phyloP scores from a whole-genome alignment of 176 grass and related monocot species.

The Eragrostis curvula region DNA sequence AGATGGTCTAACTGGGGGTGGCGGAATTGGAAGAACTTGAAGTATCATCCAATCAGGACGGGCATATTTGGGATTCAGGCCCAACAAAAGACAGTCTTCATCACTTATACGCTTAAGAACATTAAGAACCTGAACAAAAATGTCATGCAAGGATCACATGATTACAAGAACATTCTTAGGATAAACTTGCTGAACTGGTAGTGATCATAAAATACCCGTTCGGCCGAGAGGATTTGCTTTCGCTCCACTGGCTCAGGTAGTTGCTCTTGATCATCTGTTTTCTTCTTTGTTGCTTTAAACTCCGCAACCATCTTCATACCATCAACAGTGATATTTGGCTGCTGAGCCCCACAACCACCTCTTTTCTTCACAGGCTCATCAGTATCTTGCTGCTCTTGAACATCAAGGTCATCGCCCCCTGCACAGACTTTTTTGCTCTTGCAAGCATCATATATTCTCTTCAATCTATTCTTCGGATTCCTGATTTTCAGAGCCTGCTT shows the following conservation, averaged over 20 bases:
- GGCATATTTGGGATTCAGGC: constrained; percentile 87
- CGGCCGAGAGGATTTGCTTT: constrained; percentile 93
- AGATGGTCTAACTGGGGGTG: constrained; percentile 97
- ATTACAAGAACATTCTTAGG: constrained; percentile 27
- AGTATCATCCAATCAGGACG: constrained; percentile 99
- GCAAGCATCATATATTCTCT: constrained; percentile 98
- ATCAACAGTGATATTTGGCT: constrained; percentile 98
- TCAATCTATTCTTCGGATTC: constrained; percentile 89
- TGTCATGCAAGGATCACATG: constrained; percentile 18
- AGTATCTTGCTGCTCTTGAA: constrained; percentile 76
- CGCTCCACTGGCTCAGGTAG: constrained; percentile 92
- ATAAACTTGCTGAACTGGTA: constrained; percentile 6
- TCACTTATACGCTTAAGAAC: constrained; percentile 98
- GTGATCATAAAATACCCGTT: constrained; percentile 62
- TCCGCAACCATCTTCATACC: constrained; percentile 99
- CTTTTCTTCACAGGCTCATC: constrained; percentile 86
- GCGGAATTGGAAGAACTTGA: constrained; percentile 97
- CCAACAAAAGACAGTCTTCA: constrained; percentile 90
- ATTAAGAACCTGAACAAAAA: constrained; percentile 74
- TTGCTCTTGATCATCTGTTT: constrained; percentile 89
- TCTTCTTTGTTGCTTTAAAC: constrained; percentile 93
- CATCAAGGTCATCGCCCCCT: constrained; percentile 90
- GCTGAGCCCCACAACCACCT: constrained; percentile 93
- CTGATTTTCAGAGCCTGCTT: constrained; percentile 98
- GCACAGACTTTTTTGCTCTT: constrained; percentile 92